Percentiles rank a stretch among this genome's conserved stretches.
phyloP scores from a whole-genome alignment of 768 basidiomycete species.

The Postia placenta region DNA sequence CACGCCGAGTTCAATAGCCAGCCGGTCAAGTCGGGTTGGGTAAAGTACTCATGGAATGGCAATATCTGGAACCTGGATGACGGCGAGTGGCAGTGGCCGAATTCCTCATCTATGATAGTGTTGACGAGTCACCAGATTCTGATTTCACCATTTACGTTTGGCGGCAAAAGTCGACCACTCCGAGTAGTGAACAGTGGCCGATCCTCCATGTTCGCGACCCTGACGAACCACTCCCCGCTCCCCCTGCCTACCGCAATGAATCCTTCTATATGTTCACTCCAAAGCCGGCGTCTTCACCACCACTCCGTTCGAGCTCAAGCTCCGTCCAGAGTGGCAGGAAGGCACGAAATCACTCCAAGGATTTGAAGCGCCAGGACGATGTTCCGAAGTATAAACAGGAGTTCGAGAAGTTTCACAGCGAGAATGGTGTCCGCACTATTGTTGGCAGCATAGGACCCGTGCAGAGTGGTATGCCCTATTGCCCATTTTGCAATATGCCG shows the following conservation, averaged over 20 bases:
- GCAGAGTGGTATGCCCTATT: conserved; percentile 55
- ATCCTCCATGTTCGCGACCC: conserved; percentile 65
- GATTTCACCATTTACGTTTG: conserved; percentile 86
- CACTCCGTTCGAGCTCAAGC: conserved; percentile 25
- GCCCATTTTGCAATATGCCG: neutral
- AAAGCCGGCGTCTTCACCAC: conserved; percentile 19
- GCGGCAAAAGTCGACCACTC: conserved; percentile 45
- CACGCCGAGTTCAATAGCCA: conserved; percentile 51
- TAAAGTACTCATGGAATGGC: conserved; percentile 82
- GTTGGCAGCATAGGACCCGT: conserved; percentile 90
- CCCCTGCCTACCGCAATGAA: conserved; percentile 61
- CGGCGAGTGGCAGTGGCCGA: conserved; percentile 35
- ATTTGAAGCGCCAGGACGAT: conserved; percentile 34
- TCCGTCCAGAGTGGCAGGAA: conserved; percentile 24
- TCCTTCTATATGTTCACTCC: conserved; percentile 59
- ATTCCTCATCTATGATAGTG: conserved; percentile 1
- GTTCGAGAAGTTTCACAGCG: conserved; percentile 81
- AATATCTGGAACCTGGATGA: conserved; percentile 86
- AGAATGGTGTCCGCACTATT: conserved; percentile 92
- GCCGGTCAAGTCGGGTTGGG: conserved; percentile 69
- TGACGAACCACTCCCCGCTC: conserved; percentile 46
- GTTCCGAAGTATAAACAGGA: conserved; percentile 64
- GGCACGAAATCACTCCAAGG: conserved; percentile 19
- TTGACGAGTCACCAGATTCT: conserved; percentile 44
- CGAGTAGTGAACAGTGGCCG: conserved; percentile 30